phyloP scores from a whole-genome alignment of 2,329 filamentous ascomycete species.

The Aspergillus sp. region DNA sequence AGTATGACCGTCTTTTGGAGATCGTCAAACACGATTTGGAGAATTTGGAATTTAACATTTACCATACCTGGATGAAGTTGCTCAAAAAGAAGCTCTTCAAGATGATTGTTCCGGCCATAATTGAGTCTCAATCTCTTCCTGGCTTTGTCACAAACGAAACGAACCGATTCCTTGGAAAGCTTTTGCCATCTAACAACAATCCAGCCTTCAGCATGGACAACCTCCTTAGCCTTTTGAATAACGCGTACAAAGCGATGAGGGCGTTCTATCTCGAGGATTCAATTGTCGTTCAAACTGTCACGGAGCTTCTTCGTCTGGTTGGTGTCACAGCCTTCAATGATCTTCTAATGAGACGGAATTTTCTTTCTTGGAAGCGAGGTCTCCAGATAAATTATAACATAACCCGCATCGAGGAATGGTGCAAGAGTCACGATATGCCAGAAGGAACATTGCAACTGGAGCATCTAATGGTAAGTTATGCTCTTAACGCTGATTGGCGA shows the following conservation, averaged over 20 bases:
- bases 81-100: constrained; percentile 99
- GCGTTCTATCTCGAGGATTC: constrained; percentile 95
- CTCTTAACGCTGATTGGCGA: neutral
- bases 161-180: constrained; percentile 96
- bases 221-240: constrained; percentile 90
- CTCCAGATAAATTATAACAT: constrained; percentile 99
- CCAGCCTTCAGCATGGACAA: constrained; percentile 99
- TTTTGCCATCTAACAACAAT: constrained; percentile 82
- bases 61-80: constrained; percentile 99
- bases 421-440: constrained; percentile 99
- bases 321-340: constrained; percentile 99
- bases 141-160: constrained; percentile 99
- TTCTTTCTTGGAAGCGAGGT: constrained; percentile 98
- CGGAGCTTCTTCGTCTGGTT: constrained; percentile 86
- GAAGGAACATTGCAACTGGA: constrained; percentile 96
- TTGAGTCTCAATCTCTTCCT: constrained; percentile 95
- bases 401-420: constrained; percentile 98
- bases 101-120: constrained; percentile 99
- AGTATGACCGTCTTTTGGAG: constrained; percentile 94
- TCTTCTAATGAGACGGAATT: constrained; percentile 94
- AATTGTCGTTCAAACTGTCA: constrained; percentile 94
- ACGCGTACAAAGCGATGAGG: constrained; percentile 98
- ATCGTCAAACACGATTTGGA: constrained; percentile 99
- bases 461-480: constrained; percentile 79
- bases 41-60: constrained; percentile 99